Percentiles rank a stretch among this genome's conserved stretches.
These are phyloP conservation scores for Ceratocystis variospora DNA, from an alignment of 2,329 filamentous ascomycete genomes.

Conservation along the genomic window DNA sequence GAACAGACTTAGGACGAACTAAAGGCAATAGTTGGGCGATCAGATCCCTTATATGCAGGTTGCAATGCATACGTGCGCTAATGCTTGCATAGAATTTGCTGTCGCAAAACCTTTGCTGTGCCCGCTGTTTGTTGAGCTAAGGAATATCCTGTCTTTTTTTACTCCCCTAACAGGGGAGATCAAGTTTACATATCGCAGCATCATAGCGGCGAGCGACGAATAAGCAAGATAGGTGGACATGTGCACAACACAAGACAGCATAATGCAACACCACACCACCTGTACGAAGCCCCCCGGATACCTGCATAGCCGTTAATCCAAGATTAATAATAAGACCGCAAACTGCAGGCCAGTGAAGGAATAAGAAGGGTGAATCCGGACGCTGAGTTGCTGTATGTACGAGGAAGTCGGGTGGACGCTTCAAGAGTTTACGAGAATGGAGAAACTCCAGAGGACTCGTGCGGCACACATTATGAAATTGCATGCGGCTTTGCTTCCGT, in stretches of 20 bases:
- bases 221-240: neutral
- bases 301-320: neutral
- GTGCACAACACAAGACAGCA: neutral
- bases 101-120: neutral
- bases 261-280: neutral
- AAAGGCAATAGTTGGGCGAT: slow-evolving; percentile 1
- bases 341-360: neutral
- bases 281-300: neutral
- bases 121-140: neutral
- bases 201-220: neutral
- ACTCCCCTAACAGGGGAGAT: neutral
- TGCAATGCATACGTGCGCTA: neutral
- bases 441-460: neutral
- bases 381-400: slow-evolving; percentile 1
- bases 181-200: neutral
- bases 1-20: neutral
- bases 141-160: neutral
- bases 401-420: neutral
- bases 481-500: neutral
- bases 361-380: neutral
- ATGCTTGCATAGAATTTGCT: neutral
- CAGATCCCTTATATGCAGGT: slow-evolving; percentile 7
- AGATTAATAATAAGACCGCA: neutral
- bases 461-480: no score
- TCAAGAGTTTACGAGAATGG: neutral